These are phyloP conservation scores for Artemisia annua DNA, from an alignment of 129 eudicot genomes.

Conservation along the genomic window DNA sequence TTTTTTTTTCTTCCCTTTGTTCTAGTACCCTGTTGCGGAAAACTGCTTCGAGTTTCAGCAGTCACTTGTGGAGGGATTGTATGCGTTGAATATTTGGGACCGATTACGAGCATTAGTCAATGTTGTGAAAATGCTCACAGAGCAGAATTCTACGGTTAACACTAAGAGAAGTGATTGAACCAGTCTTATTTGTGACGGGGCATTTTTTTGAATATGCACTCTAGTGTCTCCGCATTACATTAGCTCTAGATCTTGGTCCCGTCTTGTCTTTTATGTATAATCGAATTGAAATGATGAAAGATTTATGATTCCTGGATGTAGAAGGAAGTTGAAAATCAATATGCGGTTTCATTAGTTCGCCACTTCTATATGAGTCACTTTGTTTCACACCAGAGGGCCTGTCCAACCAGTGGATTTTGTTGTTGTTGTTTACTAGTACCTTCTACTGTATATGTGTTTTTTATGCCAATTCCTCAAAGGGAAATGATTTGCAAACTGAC, in stretches of 20 bases:
- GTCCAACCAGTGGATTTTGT: no score
- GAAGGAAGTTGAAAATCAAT: conserved; percentile 9
- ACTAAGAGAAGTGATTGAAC: conserved; percentile 51
- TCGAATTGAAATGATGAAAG: conserved; percentile 15
- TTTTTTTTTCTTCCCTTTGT: no score
- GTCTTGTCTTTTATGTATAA: conserved; percentile 8
- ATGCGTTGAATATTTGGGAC: conserved; percentile 87
- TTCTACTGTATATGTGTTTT: no score
- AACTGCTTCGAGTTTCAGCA: conserved; percentile 82
- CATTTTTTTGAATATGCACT: conserved; percentile 22
- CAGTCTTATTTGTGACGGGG: conserved; percentile 9
- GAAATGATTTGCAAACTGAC: no score
- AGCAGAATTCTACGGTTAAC: conserved; percentile 43
- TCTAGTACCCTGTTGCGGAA: conserved; percentile 87
- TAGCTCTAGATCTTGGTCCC: not conserved
- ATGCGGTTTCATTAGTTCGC: no score
- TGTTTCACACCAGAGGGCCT: no score
- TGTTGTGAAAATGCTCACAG: conserved; percentile 72
- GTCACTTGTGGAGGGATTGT: conserved; percentile 78
- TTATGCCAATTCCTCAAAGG: no score
- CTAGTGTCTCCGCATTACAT: conserved; percentile 12
- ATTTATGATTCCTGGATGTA: conserved; percentile 11
- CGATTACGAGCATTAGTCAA: conserved; percentile 78
- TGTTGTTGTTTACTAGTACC: no score
- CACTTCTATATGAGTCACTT: no score